A percentile compares a stretch with the other conserved stretches of the same genome.
These are phyloP conservation scores for Dothistroma septosporum DNA, from an alignment of 2,329 filamentous ascomycete genomes.

Conservation along the genomic window DNA sequence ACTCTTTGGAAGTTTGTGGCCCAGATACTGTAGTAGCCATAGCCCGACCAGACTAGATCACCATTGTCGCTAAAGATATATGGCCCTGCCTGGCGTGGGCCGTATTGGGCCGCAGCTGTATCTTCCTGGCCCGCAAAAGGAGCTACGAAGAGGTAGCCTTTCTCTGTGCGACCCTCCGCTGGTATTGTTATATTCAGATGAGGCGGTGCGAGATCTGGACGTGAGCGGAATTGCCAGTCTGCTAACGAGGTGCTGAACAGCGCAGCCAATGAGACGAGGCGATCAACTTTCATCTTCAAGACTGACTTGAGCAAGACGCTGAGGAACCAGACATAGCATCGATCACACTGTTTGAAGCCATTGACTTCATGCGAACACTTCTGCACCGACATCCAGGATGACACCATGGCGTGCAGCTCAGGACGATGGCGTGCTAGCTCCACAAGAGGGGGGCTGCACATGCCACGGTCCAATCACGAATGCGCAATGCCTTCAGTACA, in stretches of 20 bases:
- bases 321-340: background rate
- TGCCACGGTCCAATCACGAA: constrained; percentile 1
- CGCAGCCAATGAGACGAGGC: constrained; percentile 40
- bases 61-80: constrained; percentile 56
- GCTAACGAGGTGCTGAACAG: constrained; percentile 24
- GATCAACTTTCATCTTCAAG: background rate
- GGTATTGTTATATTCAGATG: constrained; percentile 45
- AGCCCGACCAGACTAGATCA: constrained; percentile 56
- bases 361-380: background rate
- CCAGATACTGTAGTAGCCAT: constrained; percentile 52
- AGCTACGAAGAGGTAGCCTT: constrained; percentile 46
- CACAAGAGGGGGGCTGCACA: background rate
- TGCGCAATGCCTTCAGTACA: background rate
- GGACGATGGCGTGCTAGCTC: constrained; percentile 4
- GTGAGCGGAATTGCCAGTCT: constrained; percentile 49
- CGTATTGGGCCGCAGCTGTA: constrained; percentile 35
- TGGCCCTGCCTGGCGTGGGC: constrained; percentile 50
- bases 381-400: background rate
- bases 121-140: constrained; percentile 32
- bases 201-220: constrained; percentile 46
- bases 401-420: background rate
- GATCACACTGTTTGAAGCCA: background rate
- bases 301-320: background rate
- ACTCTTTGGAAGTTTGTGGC: constrained; percentile 52
- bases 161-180: constrained; percentile 39